Conservation (phyloP, 2,329 filamentous ascomycete species). For the Ilyonectria mors-panacis region DNA sequence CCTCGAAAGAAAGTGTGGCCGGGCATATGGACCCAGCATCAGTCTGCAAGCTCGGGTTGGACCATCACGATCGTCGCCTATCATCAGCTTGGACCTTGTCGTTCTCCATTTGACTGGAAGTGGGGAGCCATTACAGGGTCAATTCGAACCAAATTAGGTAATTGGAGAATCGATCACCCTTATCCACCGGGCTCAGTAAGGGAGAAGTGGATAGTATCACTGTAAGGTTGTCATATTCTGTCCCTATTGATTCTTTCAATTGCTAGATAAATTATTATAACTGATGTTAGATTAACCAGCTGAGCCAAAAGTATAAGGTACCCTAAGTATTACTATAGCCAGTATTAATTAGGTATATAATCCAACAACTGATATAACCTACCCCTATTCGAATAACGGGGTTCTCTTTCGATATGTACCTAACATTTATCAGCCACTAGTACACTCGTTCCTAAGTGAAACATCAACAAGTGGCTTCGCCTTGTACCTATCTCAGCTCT, state of each 20-base stretch:
- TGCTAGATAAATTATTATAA: no score
- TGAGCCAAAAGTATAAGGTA: no score
- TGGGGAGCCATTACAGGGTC: not conserved
- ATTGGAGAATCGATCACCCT: constrained; percentile 13
- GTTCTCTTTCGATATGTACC: no score
- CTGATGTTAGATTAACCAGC: no score
- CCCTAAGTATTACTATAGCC: no score
- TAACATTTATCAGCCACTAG: no score
- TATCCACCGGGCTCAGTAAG: constrained; percentile 5
- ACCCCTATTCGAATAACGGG: no score
- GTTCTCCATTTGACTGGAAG: constrained; percentile 11
- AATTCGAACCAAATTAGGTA: not conserved
- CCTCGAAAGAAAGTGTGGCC: not conserved
- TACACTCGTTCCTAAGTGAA: no score
- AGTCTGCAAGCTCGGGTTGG: not conserved
- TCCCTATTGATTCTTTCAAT: no score
- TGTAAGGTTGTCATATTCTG: no score
- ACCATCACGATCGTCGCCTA: not conserved
- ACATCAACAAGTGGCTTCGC: constrained; percentile 10
- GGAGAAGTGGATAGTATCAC: not conserved
- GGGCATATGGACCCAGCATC: not conserved
- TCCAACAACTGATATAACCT: no score
- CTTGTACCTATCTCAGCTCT: constrained; percentile 11
- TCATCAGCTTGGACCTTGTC: constrained; percentile 1
- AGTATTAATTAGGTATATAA: no score